Percentiles rank a stretch among this genome's conserved stretches.
Evolutionary conservation across 495 filamentous ascomycete species (phyloP).

Genomic region (Aspergillus diversus): DNA sequence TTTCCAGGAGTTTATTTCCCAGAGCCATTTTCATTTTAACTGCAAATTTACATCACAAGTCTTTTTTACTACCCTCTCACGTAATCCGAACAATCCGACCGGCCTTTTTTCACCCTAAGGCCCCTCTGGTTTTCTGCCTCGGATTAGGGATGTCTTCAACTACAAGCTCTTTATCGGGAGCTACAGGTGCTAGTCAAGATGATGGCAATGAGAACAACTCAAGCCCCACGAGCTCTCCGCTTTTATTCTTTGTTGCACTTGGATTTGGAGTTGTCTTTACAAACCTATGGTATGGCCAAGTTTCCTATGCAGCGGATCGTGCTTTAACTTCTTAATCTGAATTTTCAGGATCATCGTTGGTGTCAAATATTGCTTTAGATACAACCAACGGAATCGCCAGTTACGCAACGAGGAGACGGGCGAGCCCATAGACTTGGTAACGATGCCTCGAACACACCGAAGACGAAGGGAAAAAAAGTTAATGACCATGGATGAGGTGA

Average conservation of each 20-base stretch:
- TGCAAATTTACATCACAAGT: not conserved
- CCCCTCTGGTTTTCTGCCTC: not conserved
- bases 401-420: slow-evolving; percentile 79
- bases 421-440: slow-evolving; percentile 79
- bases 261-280: slow-evolving; percentile 99
- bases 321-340: slow-evolving; percentile 3
- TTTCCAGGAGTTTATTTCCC: not conserved
- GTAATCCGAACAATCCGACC: not conserved
- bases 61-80: too few species aligned
- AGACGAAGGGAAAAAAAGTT: slow-evolving; percentile 93
- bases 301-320: slow-evolving; percentile 5
- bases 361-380: slow-evolving; percentile 98
- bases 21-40: not conserved
- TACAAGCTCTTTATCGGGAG: slow-evolving; percentile 25
- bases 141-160: slow-evolving; percentile 30
- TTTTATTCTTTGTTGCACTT: slow-evolving; percentile 95
- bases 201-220: slow-evolving; percentile 30
- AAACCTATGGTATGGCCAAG: slow-evolving; percentile 80
- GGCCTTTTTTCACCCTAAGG: not conserved
- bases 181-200: slow-evolving; percentile 24
- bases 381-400: slow-evolving; percentile 90
- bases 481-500: slow-evolving; percentile 98
- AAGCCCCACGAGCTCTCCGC: slow-evolving; percentile 79
- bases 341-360: slow-evolving; percentile 91
- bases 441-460: slow-evolving; percentile 78